phyloP scores from a whole-genome alignment of 495 filamentous ascomycete species.

The Aspergillus sclerotioniger region DNA sequence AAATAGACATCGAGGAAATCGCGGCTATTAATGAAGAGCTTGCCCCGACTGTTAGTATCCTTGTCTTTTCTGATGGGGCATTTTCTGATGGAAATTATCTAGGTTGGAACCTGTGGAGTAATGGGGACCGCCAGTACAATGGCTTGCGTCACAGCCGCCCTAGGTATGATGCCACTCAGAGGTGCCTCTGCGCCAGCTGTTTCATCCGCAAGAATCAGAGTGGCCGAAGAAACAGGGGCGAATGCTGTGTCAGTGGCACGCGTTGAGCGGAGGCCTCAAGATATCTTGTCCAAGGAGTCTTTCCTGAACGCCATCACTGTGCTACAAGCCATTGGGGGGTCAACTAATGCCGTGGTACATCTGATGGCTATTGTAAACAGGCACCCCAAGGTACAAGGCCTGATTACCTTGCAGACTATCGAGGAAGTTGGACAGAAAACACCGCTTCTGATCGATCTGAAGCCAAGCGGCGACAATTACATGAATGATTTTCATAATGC shows the following conservation, averaged over 20 bases:
- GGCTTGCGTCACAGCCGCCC: conserved; percentile 61
- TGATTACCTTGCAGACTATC: conserved; percentile 55
- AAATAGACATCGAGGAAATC: conserved; percentile 66
- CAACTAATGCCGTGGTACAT: conserved; percentile 67
- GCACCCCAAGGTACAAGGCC: conserved; percentile 55
- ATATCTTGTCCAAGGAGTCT: conserved; percentile 55
- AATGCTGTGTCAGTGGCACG: conserved; percentile 51
- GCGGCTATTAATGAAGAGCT: conserved; percentile 63
- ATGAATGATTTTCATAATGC: conserved; percentile 72
- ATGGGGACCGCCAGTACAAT: conserved; percentile 72
- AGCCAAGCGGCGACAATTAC: conserved; percentile 67
- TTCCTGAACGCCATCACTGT: conserved; percentile 68
- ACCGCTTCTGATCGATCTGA: conserved; percentile 63
- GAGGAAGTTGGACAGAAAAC: conserved; percentile 61
- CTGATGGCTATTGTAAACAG: conserved; percentile 62
- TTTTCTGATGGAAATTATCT: background rate
- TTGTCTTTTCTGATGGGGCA: no score
- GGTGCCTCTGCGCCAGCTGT: conserved; percentile 63
- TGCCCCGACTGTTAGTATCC: conserved; percentile 55
- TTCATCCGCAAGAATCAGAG: conserved; percentile 59
- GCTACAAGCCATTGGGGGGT: conserved; percentile 67
- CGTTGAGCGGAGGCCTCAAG: conserved; percentile 47
- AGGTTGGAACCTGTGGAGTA: conserved; percentile 66
- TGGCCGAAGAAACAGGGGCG: conserved; percentile 62
- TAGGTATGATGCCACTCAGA: conserved; percentile 63